Percentiles rank a stretch among this genome's conserved stretches.
Evolutionary conservation across 768 basidiomycete genomes (phyloP).

Genomic region (Suillus brevipes): DNA sequence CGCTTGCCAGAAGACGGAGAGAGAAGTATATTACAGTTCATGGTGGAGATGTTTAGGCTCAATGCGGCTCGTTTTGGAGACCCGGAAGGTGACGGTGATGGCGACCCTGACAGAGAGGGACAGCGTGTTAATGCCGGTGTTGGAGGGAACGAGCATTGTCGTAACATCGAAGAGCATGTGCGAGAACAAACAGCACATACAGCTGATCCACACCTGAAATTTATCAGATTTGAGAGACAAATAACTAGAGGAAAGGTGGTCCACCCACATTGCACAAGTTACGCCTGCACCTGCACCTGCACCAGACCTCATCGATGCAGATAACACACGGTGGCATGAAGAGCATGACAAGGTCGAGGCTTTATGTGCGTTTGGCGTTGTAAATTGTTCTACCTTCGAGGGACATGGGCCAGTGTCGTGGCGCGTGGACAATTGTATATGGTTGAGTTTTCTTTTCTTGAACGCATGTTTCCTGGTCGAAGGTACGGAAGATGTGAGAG

Average conservation of each 20-base stretch:
- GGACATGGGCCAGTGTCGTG: slow-evolving; percentile 8
- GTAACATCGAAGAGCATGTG: slow-evolving; percentile 36
- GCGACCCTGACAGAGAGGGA: slow-evolving; percentile 26
- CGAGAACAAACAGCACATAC: slow-evolving; percentile 39
- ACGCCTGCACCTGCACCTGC: slow-evolving; percentile 8
- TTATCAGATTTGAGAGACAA: not conserved
- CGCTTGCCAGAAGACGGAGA: slow-evolving; percentile 20
- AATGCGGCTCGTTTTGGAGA: slow-evolving; percentile 32
- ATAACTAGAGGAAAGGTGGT: not conserved
- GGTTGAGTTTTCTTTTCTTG: slow-evolving; percentile 29
- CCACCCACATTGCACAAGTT: slow-evolving; percentile 24
- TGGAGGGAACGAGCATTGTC: slow-evolving; percentile 34
- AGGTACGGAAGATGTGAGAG: slow-evolving; percentile 12
- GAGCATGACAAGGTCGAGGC: slow-evolving; percentile 26
- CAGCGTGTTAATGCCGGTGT: slow-evolving; percentile 38
- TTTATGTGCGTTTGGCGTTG: slow-evolving; percentile 16
- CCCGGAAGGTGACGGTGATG: slow-evolving; percentile 12
- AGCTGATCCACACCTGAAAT: slow-evolving; percentile 32
- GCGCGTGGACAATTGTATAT: not conserved
- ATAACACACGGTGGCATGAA: slow-evolving; percentile 30
- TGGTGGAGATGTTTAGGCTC: slow-evolving; percentile 20
- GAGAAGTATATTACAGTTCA: slow-evolving; percentile 21
- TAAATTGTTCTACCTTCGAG: slow-evolving; percentile 15
- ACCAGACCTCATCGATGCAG: slow-evolving; percentile 19
- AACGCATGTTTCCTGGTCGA: slow-evolving; percentile 17